A percentile compares a stretch with the other conserved stretches of the same genome.
Conservation (phyloP, 2,329 filamentous ascomycete species). For the Diaporthe citrichinensis region DNA sequence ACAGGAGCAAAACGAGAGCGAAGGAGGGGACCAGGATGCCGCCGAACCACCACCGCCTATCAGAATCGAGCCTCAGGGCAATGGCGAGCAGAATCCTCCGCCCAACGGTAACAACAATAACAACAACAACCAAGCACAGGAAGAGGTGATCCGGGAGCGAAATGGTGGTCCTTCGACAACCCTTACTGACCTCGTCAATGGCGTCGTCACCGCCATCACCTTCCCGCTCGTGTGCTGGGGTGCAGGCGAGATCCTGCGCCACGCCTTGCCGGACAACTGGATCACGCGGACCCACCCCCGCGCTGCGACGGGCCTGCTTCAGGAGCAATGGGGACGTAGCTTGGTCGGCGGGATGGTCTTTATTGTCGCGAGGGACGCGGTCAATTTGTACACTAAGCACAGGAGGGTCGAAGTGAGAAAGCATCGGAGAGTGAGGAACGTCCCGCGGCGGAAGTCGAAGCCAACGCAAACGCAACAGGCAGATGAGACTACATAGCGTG, state of each 20-base stretch:
- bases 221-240: constrained; percentile 86
- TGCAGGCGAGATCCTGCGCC: constrained; percentile 81
- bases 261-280: constrained; percentile 78
- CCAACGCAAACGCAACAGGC: constrained; percentile 22
- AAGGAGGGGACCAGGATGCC: constrained; percentile 16
- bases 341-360: constrained; percentile 91
- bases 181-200: constrained; percentile 62
- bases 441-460: constrained; percentile 44
- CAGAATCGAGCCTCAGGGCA: constrained; percentile 24
- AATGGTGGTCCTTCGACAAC: constrained; percentile 48
- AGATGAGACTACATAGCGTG: not conserved
- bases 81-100: constrained; percentile 40
- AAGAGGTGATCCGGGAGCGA: constrained; percentile 44
- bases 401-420: constrained; percentile 69
- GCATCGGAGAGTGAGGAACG: constrained; percentile 68
- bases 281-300: constrained; percentile 63
- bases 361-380: constrained; percentile 82
- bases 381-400: constrained; percentile 75
- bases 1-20: constrained; percentile 30
- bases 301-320: constrained; percentile 74
- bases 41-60: constrained; percentile 36
- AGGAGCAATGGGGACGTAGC: constrained; percentile 90
- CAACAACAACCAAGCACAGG: constrained; percentile 43
- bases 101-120: constrained; percentile 41
- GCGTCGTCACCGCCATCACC: constrained; percentile 72